phyloP scores from a whole-genome alignment of 768 basidiomycete genomes.

The Lactarius vividus region DNA sequence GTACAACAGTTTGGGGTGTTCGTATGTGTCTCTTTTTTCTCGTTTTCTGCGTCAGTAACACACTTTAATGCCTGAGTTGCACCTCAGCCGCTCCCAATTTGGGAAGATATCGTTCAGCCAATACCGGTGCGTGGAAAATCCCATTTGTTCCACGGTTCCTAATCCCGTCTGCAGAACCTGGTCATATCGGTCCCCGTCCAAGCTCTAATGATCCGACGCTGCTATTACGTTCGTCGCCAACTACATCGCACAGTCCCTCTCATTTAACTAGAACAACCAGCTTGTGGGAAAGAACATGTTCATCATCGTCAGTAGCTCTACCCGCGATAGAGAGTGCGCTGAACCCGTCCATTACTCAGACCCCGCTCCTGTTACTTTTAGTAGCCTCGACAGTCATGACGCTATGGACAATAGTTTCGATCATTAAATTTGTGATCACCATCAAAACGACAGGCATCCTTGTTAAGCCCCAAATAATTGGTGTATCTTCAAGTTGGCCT shows the following conservation, averaged over 20 bases:
- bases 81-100: neutral
- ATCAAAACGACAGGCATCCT: neutral
- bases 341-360: neutral
- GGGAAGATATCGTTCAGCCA: neutral
- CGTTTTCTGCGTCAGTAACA: neutral
- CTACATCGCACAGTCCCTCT: neutral
- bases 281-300: conserved; percentile 9
- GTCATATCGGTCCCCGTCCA: conserved; percentile 16
- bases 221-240: conserved; percentile 17
- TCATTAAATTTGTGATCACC: too few relatives aligned
- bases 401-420: neutral
- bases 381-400: neutral
- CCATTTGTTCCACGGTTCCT: neutral
- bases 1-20: neutral
- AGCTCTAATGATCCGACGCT: conserved; percentile 16
- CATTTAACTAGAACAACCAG: conserved; percentile 5
- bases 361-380: conserved; percentile 5
- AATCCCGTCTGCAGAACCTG: conserved; percentile 2
- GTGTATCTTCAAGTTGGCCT: too few relatives aligned
- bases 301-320: conserved; percentile 6
- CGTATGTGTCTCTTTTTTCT: too few relatives aligned
- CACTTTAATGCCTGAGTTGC: neutral
- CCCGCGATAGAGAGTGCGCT: neutral
- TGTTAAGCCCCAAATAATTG: too few relatives aligned
- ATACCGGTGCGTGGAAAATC: conserved; percentile 2